A percentile compares a stretch with the other conserved stretches of the same genome.
Evolutionary conservation across 805 yeast genomes (phyloP).

Genomic region (Hanseniaspora meyeri): DNA sequence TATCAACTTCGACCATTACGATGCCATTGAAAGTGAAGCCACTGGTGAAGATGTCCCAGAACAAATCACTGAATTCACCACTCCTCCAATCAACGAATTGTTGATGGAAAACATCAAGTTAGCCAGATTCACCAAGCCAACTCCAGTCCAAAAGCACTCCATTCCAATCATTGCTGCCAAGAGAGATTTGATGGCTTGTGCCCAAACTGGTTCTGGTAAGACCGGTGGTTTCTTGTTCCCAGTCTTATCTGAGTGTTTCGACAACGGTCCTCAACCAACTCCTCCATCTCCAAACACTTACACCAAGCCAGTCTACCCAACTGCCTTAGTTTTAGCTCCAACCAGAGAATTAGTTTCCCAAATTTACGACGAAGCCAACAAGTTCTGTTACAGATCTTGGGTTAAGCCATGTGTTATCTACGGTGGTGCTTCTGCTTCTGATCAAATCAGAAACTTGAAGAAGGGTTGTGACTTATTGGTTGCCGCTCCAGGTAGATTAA

Average conservation of each 20-base stretch:
- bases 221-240: constrained; percentile 99
- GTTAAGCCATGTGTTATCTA: constrained; percentile 90
- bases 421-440: constrained; percentile 93
- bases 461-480: constrained; percentile 92
- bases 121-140: constrained; percentile 89
- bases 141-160: constrained; percentile 91
- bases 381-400: constrained; percentile 96
- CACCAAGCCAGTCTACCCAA: constrained; percentile 78
- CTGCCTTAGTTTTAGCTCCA: constrained; percentile 92
- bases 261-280: constrained; percentile 66
- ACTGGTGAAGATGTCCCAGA: constrained; percentile 91
- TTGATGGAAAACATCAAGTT: constrained; percentile 74
- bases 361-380: constrained; percentile 89
- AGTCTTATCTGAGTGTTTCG: constrained; percentile 79
- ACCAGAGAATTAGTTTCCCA: constrained; percentile 98
- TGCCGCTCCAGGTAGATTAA: constrained; percentile 98
- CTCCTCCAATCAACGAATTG: constrained; percentile 83
- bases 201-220: constrained; percentile 98
- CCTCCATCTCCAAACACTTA: constrained; percentile 32
- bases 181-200: constrained; percentile 93
- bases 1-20: constrained; percentile 96
- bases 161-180: constrained; percentile 81
- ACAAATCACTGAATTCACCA: constrained; percentile 71
- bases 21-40: constrained; percentile 97
- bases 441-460: constrained; percentile 76